Evolutionary conservation across 2,329 filamentous ascomycete species (phyloP).

Genomic region (Diaporthe sp.): DNA sequence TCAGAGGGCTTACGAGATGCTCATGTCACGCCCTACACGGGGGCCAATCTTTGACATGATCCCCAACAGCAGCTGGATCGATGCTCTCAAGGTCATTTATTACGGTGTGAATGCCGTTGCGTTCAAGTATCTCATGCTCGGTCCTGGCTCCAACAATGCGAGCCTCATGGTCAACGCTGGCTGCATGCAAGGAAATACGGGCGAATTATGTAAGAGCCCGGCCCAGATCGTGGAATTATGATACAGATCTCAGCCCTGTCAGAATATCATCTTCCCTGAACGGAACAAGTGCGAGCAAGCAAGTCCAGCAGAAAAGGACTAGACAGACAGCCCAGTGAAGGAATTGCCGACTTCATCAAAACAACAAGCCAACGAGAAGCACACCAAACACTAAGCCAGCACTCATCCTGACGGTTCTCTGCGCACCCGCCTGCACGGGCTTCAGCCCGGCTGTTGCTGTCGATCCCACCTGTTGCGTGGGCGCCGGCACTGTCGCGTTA

Average conservation of each 20-base stretch:
- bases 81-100: conserved; percentile 58
- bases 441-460: conserved; percentile 6
- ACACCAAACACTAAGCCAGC: background rate
- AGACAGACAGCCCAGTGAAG: background rate
- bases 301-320: background rate
- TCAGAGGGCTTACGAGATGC: conserved; percentile 79
- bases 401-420: background rate
- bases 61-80: conserved; percentile 61
- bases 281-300: conserved; percentile 6
- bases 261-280: background rate
- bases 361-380: conserved; percentile 7
- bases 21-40: conserved; percentile 61
- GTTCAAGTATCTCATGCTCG: conserved; percentile 70
- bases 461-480: conserved; percentile 3
- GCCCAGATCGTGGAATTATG: conserved; percentile 54
- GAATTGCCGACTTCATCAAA: background rate
- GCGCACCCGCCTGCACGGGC: conserved; percentile 30
- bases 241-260: conserved; percentile 29
- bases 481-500: conserved; percentile 26
- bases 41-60: conserved; percentile 60
- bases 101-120: conserved; percentile 63
- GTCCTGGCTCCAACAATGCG: conserved; percentile 63
- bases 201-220: conserved; percentile 57
- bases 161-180: conserved; percentile 70
- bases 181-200: conserved; percentile 68